These are phyloP conservation scores for Trichocladium antarcticum DNA, from an alignment of 495 filamentous ascomycete species.

Conservation along the genomic window DNA sequence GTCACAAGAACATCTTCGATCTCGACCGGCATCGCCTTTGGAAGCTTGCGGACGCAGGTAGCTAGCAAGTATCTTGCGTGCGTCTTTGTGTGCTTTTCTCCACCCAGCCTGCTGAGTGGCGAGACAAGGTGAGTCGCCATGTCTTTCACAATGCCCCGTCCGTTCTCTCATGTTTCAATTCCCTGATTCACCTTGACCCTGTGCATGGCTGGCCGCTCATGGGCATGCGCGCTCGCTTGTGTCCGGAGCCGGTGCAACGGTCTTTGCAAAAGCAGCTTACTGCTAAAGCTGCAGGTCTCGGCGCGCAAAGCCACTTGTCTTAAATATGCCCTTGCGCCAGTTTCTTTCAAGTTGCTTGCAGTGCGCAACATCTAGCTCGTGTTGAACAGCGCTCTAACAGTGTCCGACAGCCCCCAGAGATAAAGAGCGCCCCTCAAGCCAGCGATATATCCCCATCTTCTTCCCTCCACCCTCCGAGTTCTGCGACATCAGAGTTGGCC, in stretches of 20 bases:
- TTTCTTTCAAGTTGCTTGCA: not conserved
- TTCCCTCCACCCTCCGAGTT: not conserved
- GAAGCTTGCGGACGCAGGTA: not conserved
- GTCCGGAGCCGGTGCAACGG: not conserved
- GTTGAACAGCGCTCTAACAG: constrained; percentile 9
- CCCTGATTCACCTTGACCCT: not conserved
- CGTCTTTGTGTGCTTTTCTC: not conserved
- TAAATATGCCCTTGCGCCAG: not conserved
- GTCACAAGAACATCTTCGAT: no score
- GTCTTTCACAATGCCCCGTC: not conserved
- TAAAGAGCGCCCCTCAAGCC: not conserved
- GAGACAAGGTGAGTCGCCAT: constrained; percentile 1
- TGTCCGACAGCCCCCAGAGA: constrained; percentile 3
- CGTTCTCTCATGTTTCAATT: not conserved
- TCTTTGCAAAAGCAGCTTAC: constrained; percentile 8
- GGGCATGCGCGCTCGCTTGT: not conserved
- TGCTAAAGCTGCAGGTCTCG: constrained; percentile 9
- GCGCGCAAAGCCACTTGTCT: constrained; percentile 11
- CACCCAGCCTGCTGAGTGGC: not conserved
- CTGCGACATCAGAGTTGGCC: not conserved
- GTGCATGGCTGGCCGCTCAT: not conserved
- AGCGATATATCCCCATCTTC: not conserved
- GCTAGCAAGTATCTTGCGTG: no score
- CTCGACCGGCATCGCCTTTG: no score
- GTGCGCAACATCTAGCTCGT: not conserved